Evolutionary conservation across 176 grass and related monocot species (phyloP).

Genomic region (Paspalum notatum): DNA sequence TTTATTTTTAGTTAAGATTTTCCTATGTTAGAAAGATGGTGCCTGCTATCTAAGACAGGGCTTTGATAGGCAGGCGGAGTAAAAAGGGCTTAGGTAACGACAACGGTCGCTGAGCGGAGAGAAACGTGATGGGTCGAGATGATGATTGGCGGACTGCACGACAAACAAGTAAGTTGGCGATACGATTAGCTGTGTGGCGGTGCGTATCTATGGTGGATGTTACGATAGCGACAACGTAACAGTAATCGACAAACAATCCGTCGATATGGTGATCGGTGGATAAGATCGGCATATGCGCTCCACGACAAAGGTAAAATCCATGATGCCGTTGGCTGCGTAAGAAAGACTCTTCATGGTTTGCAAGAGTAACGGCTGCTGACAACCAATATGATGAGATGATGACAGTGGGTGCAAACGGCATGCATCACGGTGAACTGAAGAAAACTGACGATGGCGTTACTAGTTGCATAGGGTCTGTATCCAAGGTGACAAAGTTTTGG

Average conservation of each 20-base stretch:
- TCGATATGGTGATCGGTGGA: background rate
- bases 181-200: background rate
- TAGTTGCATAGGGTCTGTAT: background rate
- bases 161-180: background rate
- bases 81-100: background rate
- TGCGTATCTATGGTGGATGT: background rate
- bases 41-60: too few relatives aligned
- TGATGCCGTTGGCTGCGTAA: background rate
- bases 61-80: background rate
- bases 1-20: background rate
- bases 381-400: background rate
- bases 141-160: background rate
- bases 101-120: background rate
- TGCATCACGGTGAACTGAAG: background rate
- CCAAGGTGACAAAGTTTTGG: too few relatives aligned
- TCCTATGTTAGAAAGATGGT: too few relatives aligned
- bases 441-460: background rate
- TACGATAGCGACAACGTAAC: background rate
- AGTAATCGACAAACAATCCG: too few relatives aligned
- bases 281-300: background rate
- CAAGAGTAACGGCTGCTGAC: too few relatives aligned
- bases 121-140: too few relatives aligned
- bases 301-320: background rate
- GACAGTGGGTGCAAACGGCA: background rate
- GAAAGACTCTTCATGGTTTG: too few relatives aligned